Evolutionary conservation across 495 filamentous ascomycete species (phyloP).

Genomic region (Lophiostoma macrostomum): DNA sequence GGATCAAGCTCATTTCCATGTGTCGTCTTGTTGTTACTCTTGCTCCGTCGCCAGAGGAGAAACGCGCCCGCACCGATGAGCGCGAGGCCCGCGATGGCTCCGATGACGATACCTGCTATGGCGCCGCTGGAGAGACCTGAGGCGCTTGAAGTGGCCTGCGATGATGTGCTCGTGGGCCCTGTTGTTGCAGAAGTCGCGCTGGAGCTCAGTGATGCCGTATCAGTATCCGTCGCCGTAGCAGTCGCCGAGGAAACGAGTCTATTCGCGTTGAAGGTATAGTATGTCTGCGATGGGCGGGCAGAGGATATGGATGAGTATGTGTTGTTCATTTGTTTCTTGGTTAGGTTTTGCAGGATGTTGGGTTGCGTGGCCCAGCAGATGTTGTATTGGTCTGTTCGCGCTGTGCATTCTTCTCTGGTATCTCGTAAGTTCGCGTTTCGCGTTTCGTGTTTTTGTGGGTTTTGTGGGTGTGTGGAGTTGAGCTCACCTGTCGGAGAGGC

Average conservation of each 20-base stretch:
- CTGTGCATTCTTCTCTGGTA: not conserved
- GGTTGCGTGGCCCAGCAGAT: not conserved
- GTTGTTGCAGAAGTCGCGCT: not conserved
- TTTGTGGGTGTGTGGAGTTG: too few relatives aligned
- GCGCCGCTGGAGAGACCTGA: constrained; percentile 2
- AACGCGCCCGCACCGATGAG: not conserved
- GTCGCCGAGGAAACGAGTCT: not conserved
- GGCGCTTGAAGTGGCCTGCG: not conserved
- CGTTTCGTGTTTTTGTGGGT: too few relatives aligned
- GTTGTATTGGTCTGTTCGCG: not conserved
- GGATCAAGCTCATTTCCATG: too few relatives aligned
- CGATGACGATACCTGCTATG: constrained; percentile 9
- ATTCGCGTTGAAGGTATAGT: not conserved
- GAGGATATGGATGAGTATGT: constrained; percentile 2
- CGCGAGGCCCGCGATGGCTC: constrained; percentile 1
- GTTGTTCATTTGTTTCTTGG: constrained; percentile 3
- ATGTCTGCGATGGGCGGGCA: not conserved
- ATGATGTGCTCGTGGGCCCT: not conserved
- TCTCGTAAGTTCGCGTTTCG: too few relatives aligned
- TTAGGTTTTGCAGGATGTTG: not conserved
- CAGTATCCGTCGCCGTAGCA: not conserved
- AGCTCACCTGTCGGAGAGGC: not conserved
- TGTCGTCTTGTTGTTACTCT: not conserved
- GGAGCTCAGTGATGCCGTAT: not conserved
- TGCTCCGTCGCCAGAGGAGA: constrained; percentile 1